A percentile compares a stretch with the other conserved stretches of the same genome.
These are phyloP conservation scores for Apocynum venetum DNA, from an alignment of 257 asterid species.

Conservation along the genomic window DNA sequence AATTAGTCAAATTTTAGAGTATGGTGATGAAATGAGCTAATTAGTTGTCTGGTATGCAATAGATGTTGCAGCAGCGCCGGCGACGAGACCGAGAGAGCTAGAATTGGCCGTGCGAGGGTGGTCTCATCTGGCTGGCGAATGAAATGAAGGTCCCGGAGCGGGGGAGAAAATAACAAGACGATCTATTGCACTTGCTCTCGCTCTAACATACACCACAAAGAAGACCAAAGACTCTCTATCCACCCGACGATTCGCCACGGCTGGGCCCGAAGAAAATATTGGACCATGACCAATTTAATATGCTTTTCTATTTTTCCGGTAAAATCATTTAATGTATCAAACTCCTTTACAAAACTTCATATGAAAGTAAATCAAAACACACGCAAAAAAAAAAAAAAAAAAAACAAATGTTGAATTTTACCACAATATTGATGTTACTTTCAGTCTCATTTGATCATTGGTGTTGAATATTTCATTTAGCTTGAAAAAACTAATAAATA, in stretches of 20 bases:
- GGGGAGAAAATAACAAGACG: background rate
- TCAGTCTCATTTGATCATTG: too few species aligned
- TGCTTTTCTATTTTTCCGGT: background rate
- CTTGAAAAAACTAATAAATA: too few species aligned
- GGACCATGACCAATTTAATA: background rate
- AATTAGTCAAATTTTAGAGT: background rate
- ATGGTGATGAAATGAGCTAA: background rate
- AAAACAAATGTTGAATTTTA: too few species aligned
- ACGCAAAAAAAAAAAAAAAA: too few species aligned
- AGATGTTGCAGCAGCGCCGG: constrained; percentile 5
- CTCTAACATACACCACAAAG: background rate
- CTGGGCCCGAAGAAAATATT: background rate
- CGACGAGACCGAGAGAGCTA: constrained; percentile 35
- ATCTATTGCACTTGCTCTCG: background rate
- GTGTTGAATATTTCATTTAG: too few species aligned
- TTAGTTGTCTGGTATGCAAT: background rate
- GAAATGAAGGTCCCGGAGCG: background rate
- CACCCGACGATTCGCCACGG: background rate
- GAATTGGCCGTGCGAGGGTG: constrained; percentile 17
- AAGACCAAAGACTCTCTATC: background rate
- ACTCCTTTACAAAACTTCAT: too few species aligned
- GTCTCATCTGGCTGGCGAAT: constrained; percentile 19
- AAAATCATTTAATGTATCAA: too few species aligned
- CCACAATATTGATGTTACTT: too few species aligned
- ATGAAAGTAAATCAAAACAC: too few species aligned